A percentile compares a stretch with the other conserved stretches of the same genome.
phyloP scores from a whole-genome alignment of 805 yeast species.

The Sporopachydermia lactativora region DNA sequence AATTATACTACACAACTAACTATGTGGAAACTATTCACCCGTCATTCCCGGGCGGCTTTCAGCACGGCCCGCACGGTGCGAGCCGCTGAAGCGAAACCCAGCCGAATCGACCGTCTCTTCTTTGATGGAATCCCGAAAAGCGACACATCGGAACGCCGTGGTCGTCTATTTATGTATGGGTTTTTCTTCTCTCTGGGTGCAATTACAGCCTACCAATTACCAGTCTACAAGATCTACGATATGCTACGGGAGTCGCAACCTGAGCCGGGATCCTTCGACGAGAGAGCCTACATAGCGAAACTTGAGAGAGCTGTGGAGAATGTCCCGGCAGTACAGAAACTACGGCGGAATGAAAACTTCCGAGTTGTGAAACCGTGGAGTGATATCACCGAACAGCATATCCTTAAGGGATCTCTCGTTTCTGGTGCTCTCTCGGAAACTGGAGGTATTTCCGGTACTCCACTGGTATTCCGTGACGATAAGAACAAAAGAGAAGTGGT shows the following conservation, averaged over 20 bases:
- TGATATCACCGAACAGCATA: neutral
- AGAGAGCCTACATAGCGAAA: neutral
- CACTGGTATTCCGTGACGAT: slow-evolving; percentile 49
- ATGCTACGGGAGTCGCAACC: neutral
- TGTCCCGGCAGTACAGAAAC: neutral
- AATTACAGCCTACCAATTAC: neutral
- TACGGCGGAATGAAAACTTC: neutral
- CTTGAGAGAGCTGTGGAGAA: neutral
- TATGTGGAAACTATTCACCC: too few species aligned
- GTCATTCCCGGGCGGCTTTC: too few species aligned
- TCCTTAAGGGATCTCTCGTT: neutral
- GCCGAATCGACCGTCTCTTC: neutral
- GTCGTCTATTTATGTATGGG: neutral
- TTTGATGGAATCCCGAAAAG: slow-evolving; percentile 1
- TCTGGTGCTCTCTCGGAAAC: slow-evolving; percentile 31
- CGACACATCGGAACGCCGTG: neutral
- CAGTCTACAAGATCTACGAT: neutral
- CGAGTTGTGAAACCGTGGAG: neutral
- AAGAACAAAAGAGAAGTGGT: slow-evolving; percentile 37
- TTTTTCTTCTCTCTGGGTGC: neutral
- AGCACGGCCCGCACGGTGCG: neutral
- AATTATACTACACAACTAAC: too few species aligned
- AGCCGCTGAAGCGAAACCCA: neutral
- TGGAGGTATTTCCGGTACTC: slow-evolving; percentile 69
- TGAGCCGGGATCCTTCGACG: neutral